These are phyloP conservation scores for Daldinia caldariorum DNA, from an alignment of 495 filamentous ascomycete species.

Conservation along the genomic window DNA sequence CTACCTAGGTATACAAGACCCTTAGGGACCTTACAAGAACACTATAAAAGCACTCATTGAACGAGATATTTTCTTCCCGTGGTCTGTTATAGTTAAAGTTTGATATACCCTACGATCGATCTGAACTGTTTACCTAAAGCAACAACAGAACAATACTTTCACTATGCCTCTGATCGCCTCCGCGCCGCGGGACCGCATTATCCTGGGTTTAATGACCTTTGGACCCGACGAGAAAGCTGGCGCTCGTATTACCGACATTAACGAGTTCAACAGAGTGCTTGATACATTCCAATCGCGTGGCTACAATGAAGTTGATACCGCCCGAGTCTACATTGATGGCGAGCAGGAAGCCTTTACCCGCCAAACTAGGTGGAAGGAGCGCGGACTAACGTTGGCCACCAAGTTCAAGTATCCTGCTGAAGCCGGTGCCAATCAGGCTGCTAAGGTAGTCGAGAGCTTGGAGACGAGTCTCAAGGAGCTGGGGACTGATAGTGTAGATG, in stretches of 20 bases:
- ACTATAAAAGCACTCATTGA: too few relatives aligned
- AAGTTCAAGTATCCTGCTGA: conserved; percentile 75
- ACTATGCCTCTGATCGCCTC: conserved; percentile 61
- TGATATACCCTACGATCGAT: background rate
- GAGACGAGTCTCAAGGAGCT: conserved; percentile 75
- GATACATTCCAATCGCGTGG: conserved; percentile 76
- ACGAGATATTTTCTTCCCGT: too few relatives aligned
- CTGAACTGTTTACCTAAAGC: background rate
- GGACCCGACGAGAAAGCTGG: conserved; percentile 63
- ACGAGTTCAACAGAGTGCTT: conserved; percentile 71
- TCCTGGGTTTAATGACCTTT: conserved; percentile 72
- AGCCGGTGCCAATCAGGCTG: conserved; percentile 68
- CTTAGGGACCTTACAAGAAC: too few relatives aligned
- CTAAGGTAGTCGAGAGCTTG: conserved; percentile 68
- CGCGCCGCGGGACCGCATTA: conserved; percentile 59
- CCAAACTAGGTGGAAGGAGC: conserved; percentile 79
- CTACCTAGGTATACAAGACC: too few relatives aligned
- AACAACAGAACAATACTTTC: background rate
- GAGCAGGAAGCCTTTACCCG: conserved; percentile 85
- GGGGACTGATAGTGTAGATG: conserved; percentile 77
- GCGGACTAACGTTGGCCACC: conserved; percentile 84
- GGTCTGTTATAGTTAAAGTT: too few relatives aligned
- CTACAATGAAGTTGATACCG: conserved; percentile 84
- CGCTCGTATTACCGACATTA: conserved; percentile 74
- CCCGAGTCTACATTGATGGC: conserved; percentile 75